Evolutionary conservation across 768 basidiomycete genomes (phyloP).

Genomic region (Sarcomyxa edulis): DNA sequence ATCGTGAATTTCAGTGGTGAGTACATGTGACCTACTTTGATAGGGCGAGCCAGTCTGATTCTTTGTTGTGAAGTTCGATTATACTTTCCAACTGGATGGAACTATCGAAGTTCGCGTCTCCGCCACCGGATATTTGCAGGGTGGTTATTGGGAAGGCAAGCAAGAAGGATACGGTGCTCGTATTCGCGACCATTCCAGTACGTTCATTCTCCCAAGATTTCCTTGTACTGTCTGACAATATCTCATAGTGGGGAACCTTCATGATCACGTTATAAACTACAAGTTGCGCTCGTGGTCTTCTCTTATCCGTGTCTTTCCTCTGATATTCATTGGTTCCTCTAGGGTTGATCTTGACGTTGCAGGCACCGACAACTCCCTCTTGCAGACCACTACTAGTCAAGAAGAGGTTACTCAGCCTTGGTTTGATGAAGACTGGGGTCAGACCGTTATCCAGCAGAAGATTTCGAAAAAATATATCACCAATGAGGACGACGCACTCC

Average conservation of each 20-base stretch:
- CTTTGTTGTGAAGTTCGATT: constrained; percentile 48
- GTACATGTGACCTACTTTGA: constrained; percentile 1
- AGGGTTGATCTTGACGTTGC: constrained; percentile 64
- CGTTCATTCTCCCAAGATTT: constrained; percentile 19
- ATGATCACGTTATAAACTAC: constrained; percentile 66
- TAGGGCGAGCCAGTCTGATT: not conserved
- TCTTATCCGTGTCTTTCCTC: not conserved
- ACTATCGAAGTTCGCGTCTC: constrained; percentile 65
- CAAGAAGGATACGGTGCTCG: constrained; percentile 48
- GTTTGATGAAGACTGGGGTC: constrained; percentile 59
- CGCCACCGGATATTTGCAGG: constrained; percentile 67
- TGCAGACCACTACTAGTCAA: constrained; percentile 43
- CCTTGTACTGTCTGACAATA: not conserved
- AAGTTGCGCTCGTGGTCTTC: constrained; percentile 25
- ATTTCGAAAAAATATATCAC: constrained; percentile 41
- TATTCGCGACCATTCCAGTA: constrained; percentile 53
- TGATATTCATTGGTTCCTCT: constrained; percentile 16
- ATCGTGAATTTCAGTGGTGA: constrained; percentile 24
- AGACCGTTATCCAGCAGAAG: constrained; percentile 47
- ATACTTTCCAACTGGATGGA: constrained; percentile 61
- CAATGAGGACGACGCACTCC: constrained; percentile 45
- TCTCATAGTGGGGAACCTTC: constrained; percentile 54
- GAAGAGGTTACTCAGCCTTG: constrained; percentile 48
- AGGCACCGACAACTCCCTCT: constrained; percentile 52
- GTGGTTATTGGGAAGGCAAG: constrained; percentile 48